Evolutionary conservation across 2,329 filamentous ascomycete species (phyloP).

Genomic region (Coniella vitis): DNA sequence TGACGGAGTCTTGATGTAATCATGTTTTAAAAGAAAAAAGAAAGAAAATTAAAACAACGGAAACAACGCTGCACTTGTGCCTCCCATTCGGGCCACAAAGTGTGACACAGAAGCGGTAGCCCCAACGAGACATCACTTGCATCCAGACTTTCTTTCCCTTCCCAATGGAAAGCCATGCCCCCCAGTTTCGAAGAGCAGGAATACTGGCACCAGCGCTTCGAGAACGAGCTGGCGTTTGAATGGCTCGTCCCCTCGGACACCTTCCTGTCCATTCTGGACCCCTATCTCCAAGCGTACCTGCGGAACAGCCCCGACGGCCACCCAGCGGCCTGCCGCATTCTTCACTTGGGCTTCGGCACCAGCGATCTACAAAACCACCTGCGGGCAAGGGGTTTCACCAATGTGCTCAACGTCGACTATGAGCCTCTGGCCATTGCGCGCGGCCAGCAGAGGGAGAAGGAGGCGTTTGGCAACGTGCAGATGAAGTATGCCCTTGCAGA

Average conservation of each 20-base stretch:
- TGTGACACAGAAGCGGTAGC: too few species aligned
- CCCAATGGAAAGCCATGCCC: slow-evolving; percentile 12
- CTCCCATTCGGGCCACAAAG: too few species aligned
- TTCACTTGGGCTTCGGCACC: slow-evolving; percentile 43
- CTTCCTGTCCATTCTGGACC: slow-evolving; percentile 34
- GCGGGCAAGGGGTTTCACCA: slow-evolving; percentile 32
- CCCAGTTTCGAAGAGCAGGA: slow-evolving; percentile 41
- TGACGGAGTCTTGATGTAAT: background rate
- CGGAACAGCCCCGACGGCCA: too few species aligned
- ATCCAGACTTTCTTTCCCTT: background rate
- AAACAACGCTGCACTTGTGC: too few species aligned
- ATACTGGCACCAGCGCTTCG: slow-evolving; percentile 44
- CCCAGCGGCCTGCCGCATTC: slow-evolving; percentile 26
- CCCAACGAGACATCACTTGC: too few species aligned
- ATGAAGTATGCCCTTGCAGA: slow-evolving; percentile 39
- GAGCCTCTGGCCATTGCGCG: slow-evolving; percentile 40
- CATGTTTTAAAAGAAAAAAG: background rate
- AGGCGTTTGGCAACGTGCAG: slow-evolving; percentile 35
- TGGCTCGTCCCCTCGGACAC: slow-evolving; percentile 38
- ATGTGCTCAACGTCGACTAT: slow-evolving; percentile 44
- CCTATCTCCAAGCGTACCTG: slow-evolving; percentile 24
- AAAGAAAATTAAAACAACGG: too few species aligned
- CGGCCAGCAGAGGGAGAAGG: slow-evolving; percentile 33
- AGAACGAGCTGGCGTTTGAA: slow-evolving; percentile 38
- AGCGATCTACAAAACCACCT: slow-evolving; percentile 43